Evolutionary conservation across 1,284 basidiomycete genomes (phyloP).

Genomic region (Dichomitus squalens): DNA sequence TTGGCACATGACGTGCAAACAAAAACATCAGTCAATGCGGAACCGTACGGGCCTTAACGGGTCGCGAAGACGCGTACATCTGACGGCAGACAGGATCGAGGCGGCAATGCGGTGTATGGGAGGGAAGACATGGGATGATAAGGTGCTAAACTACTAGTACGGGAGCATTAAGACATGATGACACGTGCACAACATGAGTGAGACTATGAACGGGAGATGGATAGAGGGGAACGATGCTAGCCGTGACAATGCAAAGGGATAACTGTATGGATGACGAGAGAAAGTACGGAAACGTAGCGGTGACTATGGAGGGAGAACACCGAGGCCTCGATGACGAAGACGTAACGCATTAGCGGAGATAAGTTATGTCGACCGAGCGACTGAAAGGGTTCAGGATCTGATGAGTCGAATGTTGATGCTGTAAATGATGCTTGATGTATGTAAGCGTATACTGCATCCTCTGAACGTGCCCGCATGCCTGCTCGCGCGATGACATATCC

Average conservation of each 20-base stretch:
- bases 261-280: conserved; percentile 1
- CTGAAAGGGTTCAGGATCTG: conserved; percentile 15
- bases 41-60: no score
- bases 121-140: not conserved
- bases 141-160: not conserved
- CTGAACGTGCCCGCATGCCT: not conserved
- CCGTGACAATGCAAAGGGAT: not conserved
- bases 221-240: not conserved
- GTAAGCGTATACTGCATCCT: not conserved
- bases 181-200: conserved; percentile 10
- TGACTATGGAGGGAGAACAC: not conserved
- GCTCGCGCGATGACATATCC: not conserved
- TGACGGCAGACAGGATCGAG: no score
- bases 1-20: no score
- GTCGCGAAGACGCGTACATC: no score
- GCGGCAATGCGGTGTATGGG: no score
- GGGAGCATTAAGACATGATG: conserved; percentile 10
- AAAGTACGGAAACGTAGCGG: not conserved
- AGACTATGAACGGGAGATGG: not conserved
- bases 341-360: conserved; percentile 19
- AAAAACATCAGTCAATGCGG: no score
- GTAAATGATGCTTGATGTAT: not conserved
- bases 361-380: conserved; percentile 27
- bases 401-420: not conserved
- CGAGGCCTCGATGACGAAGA: not conserved